phyloP scores from a whole-genome alignment of 2,329 filamentous ascomycete genomes.

The Fusarium nygamai region DNA sequence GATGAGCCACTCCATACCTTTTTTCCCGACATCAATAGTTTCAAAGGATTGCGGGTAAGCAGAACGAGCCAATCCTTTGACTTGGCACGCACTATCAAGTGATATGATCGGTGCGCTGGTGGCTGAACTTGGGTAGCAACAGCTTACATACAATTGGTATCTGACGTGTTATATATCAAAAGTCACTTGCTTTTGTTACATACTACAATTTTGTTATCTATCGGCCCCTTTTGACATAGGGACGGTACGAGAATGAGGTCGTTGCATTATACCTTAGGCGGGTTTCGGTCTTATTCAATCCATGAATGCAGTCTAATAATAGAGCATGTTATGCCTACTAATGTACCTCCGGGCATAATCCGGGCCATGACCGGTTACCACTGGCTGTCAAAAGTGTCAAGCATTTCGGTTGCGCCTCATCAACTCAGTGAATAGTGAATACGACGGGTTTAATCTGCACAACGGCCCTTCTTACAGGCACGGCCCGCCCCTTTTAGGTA shows the following conservation, averaged over 20 bases:
- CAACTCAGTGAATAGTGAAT: neutral
- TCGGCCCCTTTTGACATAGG: neutral
- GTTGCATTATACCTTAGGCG: neutral
- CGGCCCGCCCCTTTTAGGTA: conserved; percentile 4
- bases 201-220: neutral
- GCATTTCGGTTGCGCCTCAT: neutral
- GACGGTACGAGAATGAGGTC: neutral
- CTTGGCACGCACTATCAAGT: neutral
- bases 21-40: neutral
- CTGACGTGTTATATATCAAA: neutral
- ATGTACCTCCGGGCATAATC: neutral
- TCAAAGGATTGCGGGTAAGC: neutral
- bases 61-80: neutral
- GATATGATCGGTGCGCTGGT: neutral
- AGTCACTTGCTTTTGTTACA: neutral
- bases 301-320: neutral
- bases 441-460: conserved; percentile 2
- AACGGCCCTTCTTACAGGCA: neutral
- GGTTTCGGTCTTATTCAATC: neutral
- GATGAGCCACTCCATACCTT: neutral
- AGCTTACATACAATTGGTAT: neutral
- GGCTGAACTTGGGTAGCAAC: neutral
- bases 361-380: neutral
- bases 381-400: neutral
- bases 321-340: neutral